Evolutionary conservation across 345 rosid species (phyloP), one percentile per base, ranked within the genome.

Genomic region (Citrus australasica): DNA sequence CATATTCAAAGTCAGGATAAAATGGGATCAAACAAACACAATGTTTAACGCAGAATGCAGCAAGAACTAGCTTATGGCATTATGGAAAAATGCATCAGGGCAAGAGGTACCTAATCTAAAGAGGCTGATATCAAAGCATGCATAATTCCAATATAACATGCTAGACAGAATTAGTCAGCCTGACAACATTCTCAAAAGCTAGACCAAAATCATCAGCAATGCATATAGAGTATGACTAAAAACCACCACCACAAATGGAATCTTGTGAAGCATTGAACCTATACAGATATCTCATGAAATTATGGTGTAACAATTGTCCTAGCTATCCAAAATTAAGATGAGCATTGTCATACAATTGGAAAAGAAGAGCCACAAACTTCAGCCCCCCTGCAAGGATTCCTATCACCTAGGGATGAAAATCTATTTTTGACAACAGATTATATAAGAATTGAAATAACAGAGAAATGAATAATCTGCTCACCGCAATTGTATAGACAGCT

Each of bases 401-500:
- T 48, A 21, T 53, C 42, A 58, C n/a, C 8, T 5, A 76, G 25
- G 16, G 9, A 67, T 1, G 33, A n/a, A 65, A 51, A 16, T 30
- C 5, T 22, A 40, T 28, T 19, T 56, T 30, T 3, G 1, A 37
- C 66, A 30, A 67, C 25, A 19, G 58, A 42, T 11, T 42, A 32
- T 53, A 27, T 11, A 37, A 28, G 59, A 21, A 55, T 5, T 58
- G 58, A 51, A 62, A 38, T 27, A 58, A 48, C 19, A 7, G 4
- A 30, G 10, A 32, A 19, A 56, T 51, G 4, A 27, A 25, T 59
- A 63, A 70, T 71, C 56, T 38, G 81, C 96, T 87, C 79, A 92
- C 97, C 75, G 75, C 88, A 32, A 91, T 88, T 58, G 99, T 93
- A 76, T 93, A 95, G 62, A 91, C 76, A 59, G 99, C 92, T 68